Conservation (phyloP, 1,139 yeast genomes). For the Suhomyces bokatorum region DNA sequence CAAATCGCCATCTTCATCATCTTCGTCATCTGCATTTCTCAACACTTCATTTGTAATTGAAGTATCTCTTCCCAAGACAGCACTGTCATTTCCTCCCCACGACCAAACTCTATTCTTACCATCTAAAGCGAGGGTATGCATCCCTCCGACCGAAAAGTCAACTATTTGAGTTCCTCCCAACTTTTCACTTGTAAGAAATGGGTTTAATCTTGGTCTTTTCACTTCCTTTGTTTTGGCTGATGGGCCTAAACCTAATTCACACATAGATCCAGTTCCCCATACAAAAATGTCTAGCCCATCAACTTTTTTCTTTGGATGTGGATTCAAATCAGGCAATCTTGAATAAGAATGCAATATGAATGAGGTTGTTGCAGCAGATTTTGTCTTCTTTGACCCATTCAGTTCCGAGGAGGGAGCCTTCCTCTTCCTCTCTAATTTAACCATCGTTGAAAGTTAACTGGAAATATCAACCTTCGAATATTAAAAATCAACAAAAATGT, state of each 20-base stretch:
- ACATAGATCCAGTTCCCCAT: constrained; percentile 97
- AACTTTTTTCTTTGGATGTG: constrained; percentile 36
- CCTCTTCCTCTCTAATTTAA: constrained; percentile 46
- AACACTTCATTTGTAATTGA: constrained; percentile 64
- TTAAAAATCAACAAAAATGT: not conserved
- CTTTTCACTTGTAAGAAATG: constrained; percentile 60
- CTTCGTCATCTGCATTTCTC: constrained; percentile 62
- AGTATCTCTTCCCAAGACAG: constrained; percentile 84
- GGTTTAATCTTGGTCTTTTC: constrained; percentile 90
- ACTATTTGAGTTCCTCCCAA: constrained; percentile 59
- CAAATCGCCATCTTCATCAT: constrained; percentile 77
- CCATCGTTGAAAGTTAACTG: constrained; percentile 29
- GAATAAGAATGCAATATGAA: constrained; percentile 50
- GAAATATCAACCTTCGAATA: not conserved
- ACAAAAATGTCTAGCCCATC: constrained; percentile 74
- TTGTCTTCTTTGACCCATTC: constrained; percentile 29
- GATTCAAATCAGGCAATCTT: constrained; percentile 48
- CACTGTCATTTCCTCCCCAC: constrained; percentile 97
- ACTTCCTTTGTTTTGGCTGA: constrained; percentile 85
- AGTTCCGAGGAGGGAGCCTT: constrained; percentile 19
- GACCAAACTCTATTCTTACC: constrained; percentile 78
- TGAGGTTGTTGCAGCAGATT: constrained; percentile 42
- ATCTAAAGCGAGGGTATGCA: constrained; percentile 87
- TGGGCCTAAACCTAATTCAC: constrained; percentile 95
- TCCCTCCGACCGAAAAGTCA: constrained; percentile 92